Base-by-base conservation (phyloP, 495 filamentous ascomycete genomes). In the Penicillium roqueforti region DNA sequence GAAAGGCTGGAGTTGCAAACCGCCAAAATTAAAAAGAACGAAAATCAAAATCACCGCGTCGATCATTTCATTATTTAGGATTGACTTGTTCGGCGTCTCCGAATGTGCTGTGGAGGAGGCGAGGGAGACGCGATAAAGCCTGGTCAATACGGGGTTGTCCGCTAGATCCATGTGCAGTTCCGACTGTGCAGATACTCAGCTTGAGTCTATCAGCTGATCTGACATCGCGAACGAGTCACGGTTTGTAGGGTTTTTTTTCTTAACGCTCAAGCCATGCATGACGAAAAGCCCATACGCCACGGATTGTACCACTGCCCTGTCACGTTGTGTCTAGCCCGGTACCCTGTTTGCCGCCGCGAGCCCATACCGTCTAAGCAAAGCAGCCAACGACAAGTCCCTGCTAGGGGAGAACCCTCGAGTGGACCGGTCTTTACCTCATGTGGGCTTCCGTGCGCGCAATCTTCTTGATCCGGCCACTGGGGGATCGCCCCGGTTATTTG, bases 21-120 rank as follows among this genome's bases (percentile, higher is more conserved):
- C n/a, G 26, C 14, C 10, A 25, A 25, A 53, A 31, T 11, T 18
- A 8, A 52, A 52, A 47, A 16, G n/a, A 28, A 55, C 6, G 16
- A 39, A n/a, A n/a, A 19, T 4, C 37, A 31, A 36, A 28, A 38
- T 31, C 28, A 43, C 19, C 39, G 11, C 14, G 39, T 19, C 50
- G 40, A 52, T 52, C 39, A 38, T 20, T 37, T 22, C 36, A 50
- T 16, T 8, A 20, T 19, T 29, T 31, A 8, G 31, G 56, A 46
- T 59, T 52, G 39, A 34, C 16, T 16, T 3, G 37, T 26, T 66
- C 63, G 63, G 60, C 63, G 57, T 63, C 63, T 57, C 63, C 63
- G 63, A 53, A 61, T 66, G 60, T 43, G 63, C 61, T 66, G 61
- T 57, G 53, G 54, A 59, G 36, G 57, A 58, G 60, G 57, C 63